These are phyloP conservation scores for Diutina neorugosa DNA, from an alignment of 1,139 yeast species.

Conservation along the genomic window DNA sequence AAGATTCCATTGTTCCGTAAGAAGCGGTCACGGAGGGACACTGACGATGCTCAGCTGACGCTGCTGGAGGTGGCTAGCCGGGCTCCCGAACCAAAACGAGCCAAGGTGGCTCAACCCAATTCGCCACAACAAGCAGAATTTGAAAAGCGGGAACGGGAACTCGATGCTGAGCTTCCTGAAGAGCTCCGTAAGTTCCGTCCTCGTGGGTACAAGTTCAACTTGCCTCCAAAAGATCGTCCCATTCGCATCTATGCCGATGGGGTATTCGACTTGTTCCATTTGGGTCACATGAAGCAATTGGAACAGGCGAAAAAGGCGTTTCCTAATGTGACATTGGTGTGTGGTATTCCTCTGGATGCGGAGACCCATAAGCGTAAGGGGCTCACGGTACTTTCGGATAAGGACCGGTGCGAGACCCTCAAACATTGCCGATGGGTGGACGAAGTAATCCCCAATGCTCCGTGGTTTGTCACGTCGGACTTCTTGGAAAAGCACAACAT, in stretches of 20 bases:
- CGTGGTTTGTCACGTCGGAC: constrained; percentile 87
- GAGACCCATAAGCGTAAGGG: constrained; percentile 92
- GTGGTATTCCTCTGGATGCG: constrained; percentile 84
- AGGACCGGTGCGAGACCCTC: constrained; percentile 80
- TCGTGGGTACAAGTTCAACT: constrained; percentile 52
- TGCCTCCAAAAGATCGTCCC: constrained; percentile 81
- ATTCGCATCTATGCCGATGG: constrained; percentile 94
- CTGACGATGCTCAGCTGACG: constrained; percentile 8
- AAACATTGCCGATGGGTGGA: constrained; percentile 95
- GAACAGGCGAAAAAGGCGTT: constrained; percentile 95
- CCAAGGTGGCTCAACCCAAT: not conserved
- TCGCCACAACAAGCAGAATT: constrained; percentile 16
- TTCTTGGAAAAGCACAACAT: constrained; percentile 69
- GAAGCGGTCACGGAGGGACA: constrained; percentile 17
- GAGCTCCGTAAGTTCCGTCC: constrained; percentile 63
- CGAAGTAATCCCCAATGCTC: constrained; percentile 87
- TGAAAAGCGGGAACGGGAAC: constrained; percentile 37
- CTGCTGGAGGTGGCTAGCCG: not conserved
- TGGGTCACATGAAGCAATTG: constrained; percentile 95
- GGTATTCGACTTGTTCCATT: constrained; percentile 88
- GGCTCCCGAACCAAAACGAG: not conserved
- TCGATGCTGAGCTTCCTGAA: constrained; percentile 50
- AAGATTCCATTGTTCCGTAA: constrained; percentile 24
- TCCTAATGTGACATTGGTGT: constrained; percentile 70
- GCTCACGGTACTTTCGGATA: constrained; percentile 76